Percentiles rank a stretch among this genome's conserved stretches.
Conservation (phyloP, 768 basidiomycete genomes). For the Phaffia tasmanica region DNA sequence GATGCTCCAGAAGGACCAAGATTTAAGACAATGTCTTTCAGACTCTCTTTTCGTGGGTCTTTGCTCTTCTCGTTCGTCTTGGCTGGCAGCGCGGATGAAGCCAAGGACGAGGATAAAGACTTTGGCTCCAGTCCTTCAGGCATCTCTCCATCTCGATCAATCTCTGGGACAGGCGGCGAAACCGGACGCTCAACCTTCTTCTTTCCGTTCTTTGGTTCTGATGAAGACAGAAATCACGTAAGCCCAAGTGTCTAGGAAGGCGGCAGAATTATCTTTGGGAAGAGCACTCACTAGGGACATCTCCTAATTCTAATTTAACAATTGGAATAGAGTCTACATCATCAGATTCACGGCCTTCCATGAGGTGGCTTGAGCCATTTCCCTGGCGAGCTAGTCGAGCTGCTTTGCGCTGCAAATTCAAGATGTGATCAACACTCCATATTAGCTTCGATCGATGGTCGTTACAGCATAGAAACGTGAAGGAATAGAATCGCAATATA, state of each 20-base stretch:
- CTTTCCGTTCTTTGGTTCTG: not conserved
- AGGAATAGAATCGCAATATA: constrained; percentile 28
- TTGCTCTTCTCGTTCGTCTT: not conserved
- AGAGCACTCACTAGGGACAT: constrained; percentile 21
- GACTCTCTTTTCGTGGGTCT: not conserved
- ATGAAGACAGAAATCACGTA: not conserved
- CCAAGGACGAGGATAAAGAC: not conserved
- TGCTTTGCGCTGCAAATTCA: constrained; percentile 50
- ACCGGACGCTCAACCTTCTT: constrained; percentile 1
- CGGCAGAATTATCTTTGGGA: not conserved
- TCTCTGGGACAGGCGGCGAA: constrained; percentile 29
- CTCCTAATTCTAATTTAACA: constrained; percentile 54
- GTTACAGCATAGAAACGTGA: not conserved
- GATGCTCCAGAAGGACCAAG: too few species aligned
- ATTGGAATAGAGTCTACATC: constrained; percentile 91
- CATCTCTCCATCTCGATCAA: constrained; percentile 74
- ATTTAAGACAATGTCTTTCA: not conserved
- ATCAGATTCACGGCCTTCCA: constrained; percentile 34
- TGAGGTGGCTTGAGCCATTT: constrained; percentile 86
- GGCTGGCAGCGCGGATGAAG: constrained; percentile 5
- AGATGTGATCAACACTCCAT: constrained; percentile 42
- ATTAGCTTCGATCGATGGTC: constrained; percentile 10
- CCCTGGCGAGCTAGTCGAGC: constrained; percentile 63
- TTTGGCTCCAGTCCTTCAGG: constrained; percentile 44
- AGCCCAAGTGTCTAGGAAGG: not conserved